Evolutionary conservation across 139 green algal genomes (phyloP).

Genomic region (Medakamo hakoo): DNA sequence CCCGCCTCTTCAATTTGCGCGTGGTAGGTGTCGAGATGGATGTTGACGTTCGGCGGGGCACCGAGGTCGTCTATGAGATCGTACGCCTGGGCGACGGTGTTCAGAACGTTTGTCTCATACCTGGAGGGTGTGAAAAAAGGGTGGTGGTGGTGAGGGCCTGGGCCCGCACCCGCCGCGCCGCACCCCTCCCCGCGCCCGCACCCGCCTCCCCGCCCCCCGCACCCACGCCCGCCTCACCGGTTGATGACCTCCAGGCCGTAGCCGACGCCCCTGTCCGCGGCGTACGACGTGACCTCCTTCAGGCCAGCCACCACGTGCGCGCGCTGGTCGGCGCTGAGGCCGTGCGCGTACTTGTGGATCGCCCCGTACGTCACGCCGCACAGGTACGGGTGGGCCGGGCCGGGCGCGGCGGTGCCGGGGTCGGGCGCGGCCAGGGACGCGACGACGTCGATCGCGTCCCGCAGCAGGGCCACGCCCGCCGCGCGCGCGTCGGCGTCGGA

Average conservation of each 20-base stretch:
- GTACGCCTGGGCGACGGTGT: conserved; percentile 29
- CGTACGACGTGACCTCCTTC: conserved; percentile 8
- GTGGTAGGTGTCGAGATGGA: conserved; percentile 44
- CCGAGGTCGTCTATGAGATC: conserved; percentile 23
- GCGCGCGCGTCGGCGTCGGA: background rate
- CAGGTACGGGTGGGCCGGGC: no score
- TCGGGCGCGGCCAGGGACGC: conserved; percentile 7
- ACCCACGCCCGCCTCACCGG: conserved; percentile 1
- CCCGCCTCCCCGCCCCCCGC: background rate
- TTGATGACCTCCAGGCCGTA: conserved; percentile 21
- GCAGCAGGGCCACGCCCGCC: conserved; percentile 31
- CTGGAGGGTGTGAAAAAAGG: no score
- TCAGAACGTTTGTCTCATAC: conserved; percentile 35
- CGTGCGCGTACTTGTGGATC: conserved; percentile 14
- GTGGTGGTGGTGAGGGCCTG: no score
- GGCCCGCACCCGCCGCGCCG: no score
- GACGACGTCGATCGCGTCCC: conserved; percentile 29
- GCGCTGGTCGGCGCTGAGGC: conserved; percentile 3
- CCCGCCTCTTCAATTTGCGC: conserved; percentile 18
- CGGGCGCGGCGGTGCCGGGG: no score
- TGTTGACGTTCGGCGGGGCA: conserved; percentile 20
- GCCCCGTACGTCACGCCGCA: conserved; percentile 19
- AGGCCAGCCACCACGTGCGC: conserved; percentile 8
- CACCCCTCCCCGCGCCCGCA: no score
- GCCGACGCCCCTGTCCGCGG: conserved; percentile 12